Base-by-base conservation (phyloP, 306 rosid genomes). In the Sicyos baderoa region DNA sequence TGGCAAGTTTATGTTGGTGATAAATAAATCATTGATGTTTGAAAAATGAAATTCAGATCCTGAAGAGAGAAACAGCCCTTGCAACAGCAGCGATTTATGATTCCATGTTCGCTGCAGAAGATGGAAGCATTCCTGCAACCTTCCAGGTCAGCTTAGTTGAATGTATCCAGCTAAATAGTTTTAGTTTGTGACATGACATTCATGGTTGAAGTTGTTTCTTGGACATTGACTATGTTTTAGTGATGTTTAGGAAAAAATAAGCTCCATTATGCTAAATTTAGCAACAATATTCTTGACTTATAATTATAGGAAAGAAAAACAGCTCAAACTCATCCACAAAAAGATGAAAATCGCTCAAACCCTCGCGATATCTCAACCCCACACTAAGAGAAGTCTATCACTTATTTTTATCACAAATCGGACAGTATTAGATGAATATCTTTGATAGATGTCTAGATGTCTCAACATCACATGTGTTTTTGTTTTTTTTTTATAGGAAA, bases 81-180 rank as follows among this genome's bases (percentile, higher is more conserved):
- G 95, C 98, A 55, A 86, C 97, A 56, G 96, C 96, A 67, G 97
- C 97, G 65, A 89, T 92, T 76, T 92, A 92, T 75, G 91, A 92
- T 73, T 87, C 95, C 54, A 87, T 92, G 97, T 92, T 92, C 71
- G 95, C 88, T 9, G 85, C 83, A 56, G 97, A 92, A 68, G 98
- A 92, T 79, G 98, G 96, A 71, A 84, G 91, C 4, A 78, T 92
- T 67, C 96, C 95, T 68, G 98, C 98, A 75, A 92, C 98, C 77
- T 92, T 89, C 78, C 97, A 92, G 95, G 98, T 89, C 70, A 83
- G 68, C 70, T 53, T 51, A 63, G 70, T 35, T 13, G 44, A 71
- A 13, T 65, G 71, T 37, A 21, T 17, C 32, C 11, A 2, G 10
- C 1, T 63, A 42, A 63, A 63, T 63, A 19, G 18, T 19, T 10